These are phyloP conservation scores for Penicillium fimorum DNA, from an alignment of 495 filamentous ascomycete species.

Conservation along the genomic window DNA sequence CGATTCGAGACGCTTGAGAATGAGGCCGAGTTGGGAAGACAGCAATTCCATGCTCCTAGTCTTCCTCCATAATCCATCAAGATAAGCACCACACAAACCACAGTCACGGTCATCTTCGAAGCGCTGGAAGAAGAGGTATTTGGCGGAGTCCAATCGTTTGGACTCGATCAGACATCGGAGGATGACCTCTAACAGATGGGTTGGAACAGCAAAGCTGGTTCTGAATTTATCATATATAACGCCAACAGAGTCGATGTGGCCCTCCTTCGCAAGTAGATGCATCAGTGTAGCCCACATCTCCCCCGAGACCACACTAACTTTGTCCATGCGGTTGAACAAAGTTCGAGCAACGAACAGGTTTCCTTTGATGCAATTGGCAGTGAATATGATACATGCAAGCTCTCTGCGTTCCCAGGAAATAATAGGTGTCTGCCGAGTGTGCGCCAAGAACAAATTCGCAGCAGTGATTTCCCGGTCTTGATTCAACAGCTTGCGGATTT, in stretches of 20 bases:
- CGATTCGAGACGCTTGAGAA: slow-evolving; percentile 27
- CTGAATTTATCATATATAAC: slow-evolving; percentile 35
- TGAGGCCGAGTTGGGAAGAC: slow-evolving; percentile 32
- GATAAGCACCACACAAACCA: slow-evolving; percentile 39
- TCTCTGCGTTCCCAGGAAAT: slow-evolving; percentile 35
- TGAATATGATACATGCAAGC: slow-evolving; percentile 34
- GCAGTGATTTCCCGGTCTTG: slow-evolving; percentile 35
- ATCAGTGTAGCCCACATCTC: slow-evolving; percentile 44
- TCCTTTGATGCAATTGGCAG: slow-evolving; percentile 38
- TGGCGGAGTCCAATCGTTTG: slow-evolving; percentile 36
- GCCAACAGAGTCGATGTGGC: slow-evolving; percentile 40
- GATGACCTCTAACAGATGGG: slow-evolving; percentile 39
- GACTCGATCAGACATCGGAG: slow-evolving; percentile 45
- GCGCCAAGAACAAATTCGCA: slow-evolving; percentile 37
- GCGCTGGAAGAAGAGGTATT: slow-evolving; percentile 34
- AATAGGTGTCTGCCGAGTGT: background rate
- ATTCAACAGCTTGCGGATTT: slow-evolving; percentile 19
- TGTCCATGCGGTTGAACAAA: slow-evolving; percentile 39
- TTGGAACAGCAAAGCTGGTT: slow-evolving; percentile 26
- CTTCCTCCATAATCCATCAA: slow-evolving; percentile 46
- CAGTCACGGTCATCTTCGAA: slow-evolving; percentile 36
- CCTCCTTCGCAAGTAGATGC: slow-evolving; percentile 40
- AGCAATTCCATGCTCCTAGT: slow-evolving; percentile 41
- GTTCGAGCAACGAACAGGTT: slow-evolving; percentile 43
- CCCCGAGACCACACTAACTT: slow-evolving; percentile 31